Conservation (phyloP, 2,329 filamentous ascomycete species). For the Sporothrix luriei region DNA sequence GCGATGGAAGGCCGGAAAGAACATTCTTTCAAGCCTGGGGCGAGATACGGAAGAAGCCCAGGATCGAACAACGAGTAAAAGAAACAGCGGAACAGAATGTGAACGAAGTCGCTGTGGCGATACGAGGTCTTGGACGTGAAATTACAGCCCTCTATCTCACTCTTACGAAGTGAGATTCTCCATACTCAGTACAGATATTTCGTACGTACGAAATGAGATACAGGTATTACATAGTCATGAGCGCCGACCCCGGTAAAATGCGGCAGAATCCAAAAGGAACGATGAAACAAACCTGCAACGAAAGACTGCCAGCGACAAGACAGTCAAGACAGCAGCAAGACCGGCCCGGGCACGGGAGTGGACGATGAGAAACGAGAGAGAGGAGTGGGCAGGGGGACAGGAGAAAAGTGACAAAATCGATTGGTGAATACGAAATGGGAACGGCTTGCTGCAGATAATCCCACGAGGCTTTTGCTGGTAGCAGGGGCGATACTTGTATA, state of each 20-base stretch:
- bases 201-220: too few species aligned
- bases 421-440: slow-evolving; percentile 4
- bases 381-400: neutral
- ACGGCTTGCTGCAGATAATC: neutral
- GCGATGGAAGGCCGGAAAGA: slow-evolving; percentile 18
- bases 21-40: slow-evolving; percentile 23
- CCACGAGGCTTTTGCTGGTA: slow-evolving; percentile 22
- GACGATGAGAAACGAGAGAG: slow-evolving; percentile 6
- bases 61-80: neutral
- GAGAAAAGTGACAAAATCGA: neutral
- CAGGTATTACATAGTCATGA: neutral
- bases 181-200: neutral
- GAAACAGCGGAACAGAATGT: neutral
- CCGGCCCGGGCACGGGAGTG: slow-evolving; percentile 9
- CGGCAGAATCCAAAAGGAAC: neutral
- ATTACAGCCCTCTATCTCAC: neutral
- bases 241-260: neutral
- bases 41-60: neutral
- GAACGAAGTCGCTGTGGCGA: neutral
- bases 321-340: slow-evolving; percentile 9
- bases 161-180: neutral
- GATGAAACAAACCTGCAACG: slow-evolving; percentile 36
- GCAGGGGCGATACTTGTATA: neutral
- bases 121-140: neutral
- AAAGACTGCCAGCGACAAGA: neutral